Conservation (phyloP, 2,329 filamentous ascomycete species). For the Ophiocordyceps camponoti-floridani region DNA sequence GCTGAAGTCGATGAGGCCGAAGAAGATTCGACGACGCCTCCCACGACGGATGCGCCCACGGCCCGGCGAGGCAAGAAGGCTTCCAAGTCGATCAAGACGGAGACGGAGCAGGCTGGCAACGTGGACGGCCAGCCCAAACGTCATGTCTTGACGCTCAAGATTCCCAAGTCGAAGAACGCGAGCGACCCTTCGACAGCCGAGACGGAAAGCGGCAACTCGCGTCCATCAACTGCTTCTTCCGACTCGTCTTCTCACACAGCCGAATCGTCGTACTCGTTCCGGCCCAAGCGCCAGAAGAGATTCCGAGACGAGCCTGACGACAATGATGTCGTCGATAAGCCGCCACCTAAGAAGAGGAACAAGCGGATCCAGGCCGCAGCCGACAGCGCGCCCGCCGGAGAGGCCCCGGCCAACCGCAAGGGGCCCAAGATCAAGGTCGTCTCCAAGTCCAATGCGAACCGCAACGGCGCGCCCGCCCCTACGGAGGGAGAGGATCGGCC, state of each 20-base stretch:
- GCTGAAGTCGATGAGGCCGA: background rate
- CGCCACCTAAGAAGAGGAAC: slow-evolving; percentile 19
- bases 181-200: slow-evolving; percentile 17
- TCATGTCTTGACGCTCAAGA: slow-evolving; percentile 18
- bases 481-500: slow-evolving; percentile 18
- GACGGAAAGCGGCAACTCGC: slow-evolving; percentile 24
- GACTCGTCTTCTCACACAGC: slow-evolving; percentile 29
- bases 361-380: slow-evolving; percentile 8
- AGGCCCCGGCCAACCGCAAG: slow-evolving; percentile 12
- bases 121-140: slow-evolving; percentile 8
- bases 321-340: slow-evolving; percentile 15
- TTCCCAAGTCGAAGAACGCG: slow-evolving; percentile 22
- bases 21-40: slow-evolving; percentile 1
- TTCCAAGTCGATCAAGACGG: background rate
- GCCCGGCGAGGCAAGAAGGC: slow-evolving; percentile 1
- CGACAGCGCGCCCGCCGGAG: slow-evolving; percentile 1
- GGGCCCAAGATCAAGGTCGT: slow-evolving; percentile 21
- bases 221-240: slow-evolving; percentile 34
- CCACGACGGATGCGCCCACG: background rate
- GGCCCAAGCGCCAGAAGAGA: slow-evolving; percentile 35
- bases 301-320: slow-evolving; percentile 31
- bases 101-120: background rate
- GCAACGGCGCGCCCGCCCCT: slow-evolving; percentile 13
- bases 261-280: slow-evolving; percentile 33
- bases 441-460: slow-evolving; percentile 9